Evolutionary conservation across 2,329 filamentous ascomycete genomes (phyloP).

Genomic region (Grosmannia clavigera): DNA sequence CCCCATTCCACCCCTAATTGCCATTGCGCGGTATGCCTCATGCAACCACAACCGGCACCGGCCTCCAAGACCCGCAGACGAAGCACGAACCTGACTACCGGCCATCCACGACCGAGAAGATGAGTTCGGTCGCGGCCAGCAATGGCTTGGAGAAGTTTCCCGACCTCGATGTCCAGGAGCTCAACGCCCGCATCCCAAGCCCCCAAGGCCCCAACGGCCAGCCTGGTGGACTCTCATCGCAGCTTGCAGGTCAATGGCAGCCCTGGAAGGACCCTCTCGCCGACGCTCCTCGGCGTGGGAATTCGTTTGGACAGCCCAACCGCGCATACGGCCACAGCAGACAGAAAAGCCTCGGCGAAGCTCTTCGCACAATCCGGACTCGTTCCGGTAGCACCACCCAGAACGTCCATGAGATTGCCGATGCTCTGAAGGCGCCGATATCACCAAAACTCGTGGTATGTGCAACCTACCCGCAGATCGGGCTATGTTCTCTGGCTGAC

Average conservation of each 20-base stretch:
- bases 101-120: background rate
- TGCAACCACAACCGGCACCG: conserved; percentile 4
- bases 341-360: conserved; percentile 82
- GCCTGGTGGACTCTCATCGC: conserved; percentile 13
- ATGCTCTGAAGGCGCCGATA: conserved; percentile 79
- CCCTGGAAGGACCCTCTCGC: conserved; percentile 36
- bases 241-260: conserved; percentile 40
- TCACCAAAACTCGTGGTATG: conserved; percentile 79
- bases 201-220: conserved; percentile 19
- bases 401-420: conserved; percentile 86
- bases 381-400: conserved; percentile 78
- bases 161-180: conserved; percentile 31
- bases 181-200: conserved; percentile 8
- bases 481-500: background rate
- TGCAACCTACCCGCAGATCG: background rate
- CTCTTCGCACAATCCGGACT: conserved; percentile 69
- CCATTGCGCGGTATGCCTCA: conserved; percentile 8
- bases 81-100: background rate
- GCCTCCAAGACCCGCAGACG: conserved; percentile 3
- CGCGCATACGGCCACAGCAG: conserved; percentile 41
- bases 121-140: conserved; percentile 11
- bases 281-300: conserved; percentile 18
- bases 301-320: conserved; percentile 8
- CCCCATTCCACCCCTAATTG: background rate
- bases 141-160: conserved; percentile 44